Percentiles rank a stretch among this genome's conserved stretches.
Conservation (phyloP, 2,329 filamentous ascomycete species). For the Fusarium nelsonii region DNA sequence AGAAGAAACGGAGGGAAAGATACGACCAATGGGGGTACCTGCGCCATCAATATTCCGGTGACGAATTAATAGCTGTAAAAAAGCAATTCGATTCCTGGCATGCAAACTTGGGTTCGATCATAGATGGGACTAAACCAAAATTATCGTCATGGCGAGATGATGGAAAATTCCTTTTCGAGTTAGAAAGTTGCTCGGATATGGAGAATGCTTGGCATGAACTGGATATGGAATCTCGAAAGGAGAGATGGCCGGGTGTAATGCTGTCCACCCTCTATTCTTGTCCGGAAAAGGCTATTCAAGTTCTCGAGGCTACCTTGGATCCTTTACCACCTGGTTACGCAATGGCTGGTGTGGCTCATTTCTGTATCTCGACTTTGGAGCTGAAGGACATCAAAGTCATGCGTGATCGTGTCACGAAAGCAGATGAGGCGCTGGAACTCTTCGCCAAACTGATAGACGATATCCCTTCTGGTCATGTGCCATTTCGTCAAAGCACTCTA, state of each 20-base stretch:
- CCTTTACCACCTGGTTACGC: constrained; percentile 55
- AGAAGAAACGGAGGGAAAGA: constrained; percentile 18
- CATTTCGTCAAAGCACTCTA: constrained; percentile 56
- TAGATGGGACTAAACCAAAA: constrained; percentile 21
- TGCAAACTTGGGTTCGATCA: constrained; percentile 43
- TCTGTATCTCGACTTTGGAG: constrained; percentile 46
- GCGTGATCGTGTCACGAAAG: constrained; percentile 44
- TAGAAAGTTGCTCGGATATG: constrained; percentile 50
- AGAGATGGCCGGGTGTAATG: constrained; percentile 53
- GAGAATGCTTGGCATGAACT: constrained; percentile 51
- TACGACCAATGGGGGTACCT: constrained; percentile 52
- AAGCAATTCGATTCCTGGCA: constrained; percentile 51
- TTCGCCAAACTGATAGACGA: constrained; percentile 50
- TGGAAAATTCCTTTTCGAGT: constrained; percentile 50
- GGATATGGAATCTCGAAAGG: constrained; percentile 43
- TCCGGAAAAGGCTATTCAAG: constrained; percentile 50
- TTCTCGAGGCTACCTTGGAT: constrained; percentile 56
- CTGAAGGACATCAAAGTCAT: constrained; percentile 29
- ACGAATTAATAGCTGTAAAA: constrained; percentile 42
- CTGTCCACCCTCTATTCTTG: constrained; percentile 52
- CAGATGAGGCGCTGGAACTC: constrained; percentile 50
- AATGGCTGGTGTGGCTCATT: constrained; percentile 53
- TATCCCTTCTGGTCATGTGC: constrained; percentile 48
- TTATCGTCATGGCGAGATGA: constrained; percentile 47
- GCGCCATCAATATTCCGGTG: constrained; percentile 45